A percentile compares a stretch with the other conserved stretches of the same genome.
Evolutionary conservation across 768 basidiomycete genomes (phyloP).

Genomic region (Leccinum sublutescens): DNA sequence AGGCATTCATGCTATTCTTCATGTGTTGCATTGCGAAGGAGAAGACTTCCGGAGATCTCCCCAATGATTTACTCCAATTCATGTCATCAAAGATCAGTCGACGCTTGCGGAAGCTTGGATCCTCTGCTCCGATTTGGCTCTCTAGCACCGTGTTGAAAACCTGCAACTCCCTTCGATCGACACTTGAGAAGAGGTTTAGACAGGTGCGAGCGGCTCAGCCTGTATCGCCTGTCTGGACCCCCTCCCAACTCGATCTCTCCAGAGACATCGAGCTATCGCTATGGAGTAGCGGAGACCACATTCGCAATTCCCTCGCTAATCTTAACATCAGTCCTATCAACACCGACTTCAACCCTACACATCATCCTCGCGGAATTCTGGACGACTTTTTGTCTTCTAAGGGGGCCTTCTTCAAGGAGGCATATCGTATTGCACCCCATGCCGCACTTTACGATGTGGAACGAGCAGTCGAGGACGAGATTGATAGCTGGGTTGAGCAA

Average conservation of each 20-base stretch:
- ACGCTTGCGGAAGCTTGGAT: constrained; percentile 26
- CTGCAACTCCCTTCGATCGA: constrained; percentile 21
- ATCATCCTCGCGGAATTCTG: constrained; percentile 6
- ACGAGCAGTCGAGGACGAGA: constrained; percentile 24
- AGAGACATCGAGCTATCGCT: not conserved
- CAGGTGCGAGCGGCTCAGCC: constrained; percentile 30
- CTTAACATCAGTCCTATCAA: not conserved
- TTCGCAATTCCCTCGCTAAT: not conserved
- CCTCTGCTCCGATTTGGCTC: constrained; percentile 28
- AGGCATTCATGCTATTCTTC: constrained; percentile 46
- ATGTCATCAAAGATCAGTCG: constrained; percentile 30
- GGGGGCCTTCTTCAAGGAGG: constrained; percentile 9
- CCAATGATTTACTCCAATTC: constrained; percentile 29
- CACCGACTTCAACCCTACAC: constrained; percentile 1
- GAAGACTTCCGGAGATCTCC: constrained; percentile 12
- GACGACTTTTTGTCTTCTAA: constrained; percentile 1
- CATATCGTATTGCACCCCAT: constrained; percentile 4
- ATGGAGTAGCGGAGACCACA: not conserved
- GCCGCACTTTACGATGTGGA: constrained; percentile 38
- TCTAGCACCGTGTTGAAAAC: constrained; percentile 39
- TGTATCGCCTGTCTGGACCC: constrained; percentile 31
- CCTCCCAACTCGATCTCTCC: constrained; percentile 8
- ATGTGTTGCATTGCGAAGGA: constrained; percentile 27
- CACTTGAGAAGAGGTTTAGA: constrained; percentile 36
- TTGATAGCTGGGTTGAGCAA: constrained; percentile 34